Evolutionary conservation across 2,329 filamentous ascomycete genomes (phyloP).

Genomic region (Fusarium mangiferae): DNA sequence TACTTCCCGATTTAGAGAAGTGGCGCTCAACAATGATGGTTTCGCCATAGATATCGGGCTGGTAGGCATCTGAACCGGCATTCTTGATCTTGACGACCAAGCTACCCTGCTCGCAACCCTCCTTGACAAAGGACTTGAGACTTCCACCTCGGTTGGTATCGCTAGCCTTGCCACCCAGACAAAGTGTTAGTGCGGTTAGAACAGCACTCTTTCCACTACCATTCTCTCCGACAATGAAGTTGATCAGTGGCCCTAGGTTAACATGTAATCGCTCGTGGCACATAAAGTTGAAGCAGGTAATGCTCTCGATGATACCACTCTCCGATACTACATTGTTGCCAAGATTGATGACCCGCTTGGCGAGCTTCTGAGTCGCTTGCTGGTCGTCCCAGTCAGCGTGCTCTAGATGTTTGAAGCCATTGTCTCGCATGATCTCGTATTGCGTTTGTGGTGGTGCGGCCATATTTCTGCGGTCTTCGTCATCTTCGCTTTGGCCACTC

Average conservation of each 20-base stretch:
- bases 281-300: slow-evolving; percentile 95
- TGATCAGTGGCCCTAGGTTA: slow-evolving; percentile 91
- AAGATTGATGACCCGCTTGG: slow-evolving; percentile 58
- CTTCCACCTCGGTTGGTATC: slow-evolving; percentile 92
- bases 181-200: slow-evolving; percentile 90
- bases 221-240: slow-evolving; percentile 98
- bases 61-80: slow-evolving; percentile 83
- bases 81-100: slow-evolving; percentile 93
- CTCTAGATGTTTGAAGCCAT: slow-evolving; percentile 66
- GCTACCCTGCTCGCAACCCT: slow-evolving; percentile 79
- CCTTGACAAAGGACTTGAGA: slow-evolving; percentile 90
- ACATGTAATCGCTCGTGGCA: slow-evolving; percentile 87
- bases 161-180: slow-evolving; percentile 93
- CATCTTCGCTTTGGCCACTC: slow-evolving; percentile 47
- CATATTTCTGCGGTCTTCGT: slow-evolving; percentile 34
- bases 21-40: slow-evolving; percentile 91
- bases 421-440: slow-evolving; percentile 70
- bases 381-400: slow-evolving; percentile 69
- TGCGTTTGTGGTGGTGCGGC: slow-evolving; percentile 63
- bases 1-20: slow-evolving; percentile 79
- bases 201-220: slow-evolving; percentile 98
- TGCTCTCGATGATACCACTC: slow-evolving; percentile 86
- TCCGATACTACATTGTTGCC: slow-evolving; percentile 81
- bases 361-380: slow-evolving; percentile 72
- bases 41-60: slow-evolving; percentile 82